These are phyloP conservation scores for Pseudopyrenochaeta lycopersici DNA, from an alignment of 2,329 filamentous ascomycete genomes.

Conservation along the genomic window DNA sequence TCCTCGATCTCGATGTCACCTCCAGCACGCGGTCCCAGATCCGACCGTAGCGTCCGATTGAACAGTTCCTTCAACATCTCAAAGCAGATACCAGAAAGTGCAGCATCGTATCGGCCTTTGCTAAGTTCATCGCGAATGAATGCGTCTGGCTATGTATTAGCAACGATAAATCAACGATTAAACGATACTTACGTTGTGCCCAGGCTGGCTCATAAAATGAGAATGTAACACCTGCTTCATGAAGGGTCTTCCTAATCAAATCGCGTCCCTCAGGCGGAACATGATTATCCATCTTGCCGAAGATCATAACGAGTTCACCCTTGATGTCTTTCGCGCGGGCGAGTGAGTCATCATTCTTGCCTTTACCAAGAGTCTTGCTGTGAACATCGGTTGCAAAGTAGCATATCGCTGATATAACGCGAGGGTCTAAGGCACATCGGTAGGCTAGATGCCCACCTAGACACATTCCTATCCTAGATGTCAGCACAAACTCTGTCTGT, in stretches of 20 bases:
- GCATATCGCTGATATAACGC: conserved; percentile 79
- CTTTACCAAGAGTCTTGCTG: conserved; percentile 75
- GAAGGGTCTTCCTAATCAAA: conserved; percentile 81
- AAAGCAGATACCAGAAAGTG: conserved; percentile 86
- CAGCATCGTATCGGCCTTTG: conserved; percentile 93
- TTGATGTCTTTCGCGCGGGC: conserved; percentile 71
- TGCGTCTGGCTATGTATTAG: conserved; percentile 64
- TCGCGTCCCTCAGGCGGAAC: conserved; percentile 85
- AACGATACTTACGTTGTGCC: conserved; percentile 73
- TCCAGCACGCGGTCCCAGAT: conserved; percentile 75
- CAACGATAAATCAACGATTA: conserved; percentile 1
- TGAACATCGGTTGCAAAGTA: conserved; percentile 97
- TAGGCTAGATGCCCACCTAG: conserved; percentile 88
- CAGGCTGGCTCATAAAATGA: conserved; percentile 91
- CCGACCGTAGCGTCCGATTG: conserved; percentile 77
- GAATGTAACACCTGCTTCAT: conserved; percentile 77
- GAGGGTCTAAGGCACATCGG: conserved; percentile 75
- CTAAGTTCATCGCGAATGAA: conserved; percentile 93
- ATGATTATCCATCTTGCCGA: conserved; percentile 90
- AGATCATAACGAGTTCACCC: conserved; percentile 87
- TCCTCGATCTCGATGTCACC: conserved; percentile 72
- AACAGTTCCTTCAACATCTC: conserved; percentile 91
- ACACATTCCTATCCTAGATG: conserved; percentile 70
- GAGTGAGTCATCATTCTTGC: conserved; percentile 70
- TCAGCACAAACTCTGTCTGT: neutral